Base-by-base conservation (phyloP, 1,139 yeast species). In the Scheffersomyces titani region DNA sequence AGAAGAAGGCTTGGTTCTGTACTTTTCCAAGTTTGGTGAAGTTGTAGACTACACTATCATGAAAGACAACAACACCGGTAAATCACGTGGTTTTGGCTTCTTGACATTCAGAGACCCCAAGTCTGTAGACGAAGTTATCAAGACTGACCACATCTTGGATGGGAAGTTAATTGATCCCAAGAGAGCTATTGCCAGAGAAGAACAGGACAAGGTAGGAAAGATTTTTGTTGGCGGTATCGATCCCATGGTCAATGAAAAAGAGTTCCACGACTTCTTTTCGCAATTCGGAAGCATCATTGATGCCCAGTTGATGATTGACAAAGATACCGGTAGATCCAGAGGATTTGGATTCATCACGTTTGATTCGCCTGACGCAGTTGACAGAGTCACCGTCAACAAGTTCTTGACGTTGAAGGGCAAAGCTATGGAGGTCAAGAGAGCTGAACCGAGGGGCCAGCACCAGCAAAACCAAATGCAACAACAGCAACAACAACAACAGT, bases 141-240 rank as follows among this genome's bases (percentile, higher is more conserved):
- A 87, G 62, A 88, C 90, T 59, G 97, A 91, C 68, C 99, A 94
- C 72, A 86, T 91, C 54, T 79, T 94, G 59, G 99, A 94, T 69
- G 99, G 99, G 61, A 96, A 96, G 72, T 90, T 96, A 61, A 96
- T 94, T 70, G 99, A 94, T 70, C 99, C 99, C 49, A 94, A 94
- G 73, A 85, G 99, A 67, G 98, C 99, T 21, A 94, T 94, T 67
- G 98, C 99, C 49, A 89, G 94, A 72, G 99, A 94, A 70, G 99
- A 94, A 72, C 99, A 94, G 74, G 98, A 93, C 71, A 91, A 91
- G 71, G 93, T 97, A 13, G 98, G 98, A 66, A 94, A 94, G 77
- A 94, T 94, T 64, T 94, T 94, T 70, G 98, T 94, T 52, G 99
- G 99, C 63, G 99, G 99, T 63, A 92, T 94, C 63, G 96, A 97